Base-by-base conservation (phyloP, 2,329 filamentous ascomycete species). In the Leptographium wingfieldii region DNA sequence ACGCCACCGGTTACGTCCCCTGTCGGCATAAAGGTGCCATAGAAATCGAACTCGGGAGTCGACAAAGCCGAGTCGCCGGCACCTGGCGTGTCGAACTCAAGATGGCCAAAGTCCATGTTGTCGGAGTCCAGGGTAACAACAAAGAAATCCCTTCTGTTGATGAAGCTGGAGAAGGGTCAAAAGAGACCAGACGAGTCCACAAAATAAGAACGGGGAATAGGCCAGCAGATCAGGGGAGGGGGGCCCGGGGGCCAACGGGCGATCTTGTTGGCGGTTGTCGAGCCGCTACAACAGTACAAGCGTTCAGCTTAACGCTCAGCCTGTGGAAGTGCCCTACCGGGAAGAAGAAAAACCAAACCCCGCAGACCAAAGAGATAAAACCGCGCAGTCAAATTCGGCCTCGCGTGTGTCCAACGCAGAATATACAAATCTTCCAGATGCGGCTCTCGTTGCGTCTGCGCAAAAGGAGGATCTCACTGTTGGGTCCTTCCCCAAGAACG, bases 81-180 rank as follows among this genome's bases (percentile, higher is more conserved):
- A 10, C 57, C 57, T n/a, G 61, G 25, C 43, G 58, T 38, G 43
- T 58, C 57, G 48, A 60, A 63, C 25, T 62, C 35, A 10, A 62
- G 56, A n/a, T 55, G 38, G 6, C 46, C 62, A 54, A 48, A 63
- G 43, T 63, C 62, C 62, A 63, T 63, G 25, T 6, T 25, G 49
- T 53, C 22, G 43, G 5, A 46, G 22, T 51, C 48, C 11, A 22
- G 48, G 48, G 11, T 51, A 14, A 46, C 43, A n/a, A 46, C 38
- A 22, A 46, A 22, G 22, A 46, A 46, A 46, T 9, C 19, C 38
- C 43, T 27, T 22, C 2, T 63, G 46, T n/a, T 31, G 33, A 53
- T 29, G 52, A 35, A 35, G 52, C 29, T 52, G 49, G 52, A 54
- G 43, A 51, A 29, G 27, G 48, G 14, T 25, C 25, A 51, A 14